Percentiles rank a stretch among this genome's conserved stretches.
phyloP scores from a whole-genome alignment of 176 grass and related monocot genomes.

The Cenchrus purpureus region DNA sequence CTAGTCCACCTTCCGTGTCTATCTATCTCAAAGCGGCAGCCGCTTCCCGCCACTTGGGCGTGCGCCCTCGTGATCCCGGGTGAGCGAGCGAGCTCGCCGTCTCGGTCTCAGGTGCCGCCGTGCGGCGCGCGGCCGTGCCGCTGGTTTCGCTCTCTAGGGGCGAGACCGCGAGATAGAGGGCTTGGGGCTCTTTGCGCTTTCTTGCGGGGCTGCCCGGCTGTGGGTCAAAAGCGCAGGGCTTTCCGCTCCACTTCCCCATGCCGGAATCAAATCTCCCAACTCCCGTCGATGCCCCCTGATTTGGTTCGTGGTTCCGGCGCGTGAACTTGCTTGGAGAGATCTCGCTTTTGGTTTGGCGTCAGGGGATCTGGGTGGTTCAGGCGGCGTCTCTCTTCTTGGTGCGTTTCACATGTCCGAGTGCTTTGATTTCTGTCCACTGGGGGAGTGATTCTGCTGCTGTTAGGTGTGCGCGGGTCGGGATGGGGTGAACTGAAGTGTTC shows the following conservation, averaged over 20 bases:
- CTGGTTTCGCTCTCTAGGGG: neutral
- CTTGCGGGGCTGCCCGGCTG: neutral
- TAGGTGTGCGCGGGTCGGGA: slow-evolving; percentile 13
- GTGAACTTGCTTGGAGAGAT: slow-evolving; percentile 17
- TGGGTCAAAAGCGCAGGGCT: slow-evolving; percentile 11
- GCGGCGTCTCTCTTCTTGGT: neutral
- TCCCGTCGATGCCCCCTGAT: neutral
- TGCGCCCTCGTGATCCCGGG: neutral
- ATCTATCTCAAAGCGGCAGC: neutral
- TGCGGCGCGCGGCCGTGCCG: slow-evolving; percentile 7
- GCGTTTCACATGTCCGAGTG: slow-evolving; percentile 2
- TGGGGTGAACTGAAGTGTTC: slow-evolving; percentile 42
- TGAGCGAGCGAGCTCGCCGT: neutral
- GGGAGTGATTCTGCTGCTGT: slow-evolving; percentile 14
- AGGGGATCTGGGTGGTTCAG: slow-evolving; percentile 11
- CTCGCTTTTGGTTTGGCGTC: slow-evolving; percentile 8
- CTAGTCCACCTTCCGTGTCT: neutral
- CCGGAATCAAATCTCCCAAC: slow-evolving; percentile 22
- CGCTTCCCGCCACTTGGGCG: neutral
- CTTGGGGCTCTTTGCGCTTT: neutral
- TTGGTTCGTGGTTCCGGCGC: slow-evolving; percentile 7
- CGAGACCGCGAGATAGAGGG: neutral
- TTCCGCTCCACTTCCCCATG: neutral
- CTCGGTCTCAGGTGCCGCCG: slow-evolving; percentile 3
- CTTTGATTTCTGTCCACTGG: neutral